Evolutionary conservation across 192 early-diverging fungal species (phyloP), one percentile per base, ranked within the genome.

Genomic region (Cetraspora pellucida): DNA sequence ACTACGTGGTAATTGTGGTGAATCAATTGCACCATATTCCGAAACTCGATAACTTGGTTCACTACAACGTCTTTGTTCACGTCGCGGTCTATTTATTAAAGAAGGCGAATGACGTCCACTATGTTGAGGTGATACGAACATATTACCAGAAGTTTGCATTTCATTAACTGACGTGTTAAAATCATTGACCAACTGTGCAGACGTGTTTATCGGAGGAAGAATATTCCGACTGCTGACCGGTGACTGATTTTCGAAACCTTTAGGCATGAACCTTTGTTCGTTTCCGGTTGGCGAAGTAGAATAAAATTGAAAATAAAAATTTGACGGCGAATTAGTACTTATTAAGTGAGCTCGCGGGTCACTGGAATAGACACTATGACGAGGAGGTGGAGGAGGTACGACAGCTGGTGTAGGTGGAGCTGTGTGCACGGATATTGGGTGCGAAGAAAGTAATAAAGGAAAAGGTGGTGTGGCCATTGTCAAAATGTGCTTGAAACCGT

Each of bases 291-390:
- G 37, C 1, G 44, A 68, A 47, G 63, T 37, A 10, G 44, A 47
- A 68, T 23, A 68, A 49, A 67, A 3, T 46, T 67, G 65, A 46
- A 68, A 21, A 23, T 68, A 68, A 65, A 65, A 44, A 44, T 65
- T 65, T 13, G 30, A 11, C 8, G 37, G 30, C 11, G 44, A 25
- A 47, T 58, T 72, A 21, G 49, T 21, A 17, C 71, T 72, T 57
- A 72, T 72, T 9, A 57, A 14, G 23, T 72, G 71, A 57, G 71
- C 71, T 6, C 54, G 28, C 10, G 71, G 71, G 52, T 72, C 71
- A 72, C 71, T 72, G 1, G 71, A 72, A 21, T 72, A 72, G 25
- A 72, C 71, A 27, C 31, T 7, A 30, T 54, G 30, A 14, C 30
- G 50, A 57, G 52, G 71, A 11, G 70, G 52, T 21, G 54, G 70